Conservation (phyloP, 139 green algal species). For the Nannochloris sp. region DNA sequence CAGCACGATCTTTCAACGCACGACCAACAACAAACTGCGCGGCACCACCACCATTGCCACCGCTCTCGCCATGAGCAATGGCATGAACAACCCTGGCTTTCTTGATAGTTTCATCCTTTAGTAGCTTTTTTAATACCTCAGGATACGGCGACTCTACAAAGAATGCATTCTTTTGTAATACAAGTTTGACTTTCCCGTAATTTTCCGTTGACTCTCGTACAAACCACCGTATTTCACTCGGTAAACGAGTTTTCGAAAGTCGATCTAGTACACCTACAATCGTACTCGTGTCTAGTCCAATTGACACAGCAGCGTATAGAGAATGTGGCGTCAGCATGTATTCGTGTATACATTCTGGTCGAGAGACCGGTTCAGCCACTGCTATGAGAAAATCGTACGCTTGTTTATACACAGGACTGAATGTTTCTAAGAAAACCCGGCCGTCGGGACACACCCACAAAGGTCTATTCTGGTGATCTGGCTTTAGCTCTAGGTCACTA, state of each 20-base stretch:
- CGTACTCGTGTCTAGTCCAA: constrained; percentile 87
- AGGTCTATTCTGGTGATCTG: constrained; percentile 80
- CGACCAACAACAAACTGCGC: constrained; percentile 4
- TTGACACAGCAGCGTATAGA: constrained; percentile 93
- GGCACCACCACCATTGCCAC: background rate
- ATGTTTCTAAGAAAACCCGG: constrained; percentile 95
- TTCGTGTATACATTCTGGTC: constrained; percentile 61
- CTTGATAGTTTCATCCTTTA: constrained; percentile 42
- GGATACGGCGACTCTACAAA: constrained; percentile 83
- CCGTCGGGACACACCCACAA: constrained; percentile 95
- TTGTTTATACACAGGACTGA: constrained; percentile 90
- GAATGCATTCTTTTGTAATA: constrained; percentile 92
- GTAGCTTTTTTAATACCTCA: constrained; percentile 65
- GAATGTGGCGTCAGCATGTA: constrained; percentile 94
- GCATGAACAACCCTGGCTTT: constrained; percentile 2
- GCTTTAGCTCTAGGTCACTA: constrained; percentile 65
- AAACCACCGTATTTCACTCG: constrained; percentile 68
- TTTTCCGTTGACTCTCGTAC: constrained; percentile 82
- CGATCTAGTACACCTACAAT: constrained; percentile 86
- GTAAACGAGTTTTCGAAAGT: constrained; percentile 68
- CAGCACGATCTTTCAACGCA: constrained; percentile 11
- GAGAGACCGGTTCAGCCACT: constrained; percentile 89
- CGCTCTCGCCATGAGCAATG: background rate
- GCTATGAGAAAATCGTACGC: constrained; percentile 98
- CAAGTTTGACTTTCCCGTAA: constrained; percentile 97